Conservation (phyloP, 1,139 yeast species). For the Debaryomycetaceae sp. region DNA sequence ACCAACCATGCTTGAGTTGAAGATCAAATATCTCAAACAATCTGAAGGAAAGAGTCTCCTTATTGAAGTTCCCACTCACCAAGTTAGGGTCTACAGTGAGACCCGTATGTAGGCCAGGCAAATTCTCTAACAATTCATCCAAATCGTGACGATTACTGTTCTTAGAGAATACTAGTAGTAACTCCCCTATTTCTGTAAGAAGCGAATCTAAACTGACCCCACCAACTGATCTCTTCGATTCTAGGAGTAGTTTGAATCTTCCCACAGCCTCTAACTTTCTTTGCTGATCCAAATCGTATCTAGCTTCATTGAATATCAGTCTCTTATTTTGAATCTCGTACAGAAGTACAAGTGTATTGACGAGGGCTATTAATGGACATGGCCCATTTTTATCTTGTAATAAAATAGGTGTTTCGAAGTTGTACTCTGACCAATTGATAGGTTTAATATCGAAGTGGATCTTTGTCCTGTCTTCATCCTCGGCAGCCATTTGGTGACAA, state of each 20-base stretch:
- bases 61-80: conserved; percentile 56
- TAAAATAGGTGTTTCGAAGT: conserved; percentile 52
- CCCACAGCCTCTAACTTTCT: conserved; percentile 11
- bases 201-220: conserved; percentile 26
- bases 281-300: conserved; percentile 4
- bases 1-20: conserved; percentile 52
- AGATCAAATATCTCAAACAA: conserved; percentile 41
- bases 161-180: conserved; percentile 25
- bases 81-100: conserved; percentile 71
- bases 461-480: not conserved
- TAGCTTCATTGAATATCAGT: conserved; percentile 8
- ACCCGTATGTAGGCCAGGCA: conserved; percentile 73
- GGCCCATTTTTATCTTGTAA: conserved; percentile 85
- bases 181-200: conserved; percentile 41
- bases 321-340: conserved; percentile 27
- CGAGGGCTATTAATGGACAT: conserved; percentile 80
- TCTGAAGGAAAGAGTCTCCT: conserved; percentile 29
- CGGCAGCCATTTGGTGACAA: not conserved
- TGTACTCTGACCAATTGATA: conserved; percentile 31
- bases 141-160: conserved; percentile 16
- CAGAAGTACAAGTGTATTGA: conserved; percentile 61
- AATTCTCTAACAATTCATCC: conserved; percentile 38
- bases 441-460: conserved; percentile 19
- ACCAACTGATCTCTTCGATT: conserved; percentile 11
- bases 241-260: conserved; percentile 24